Conservation (phyloP, 2,329 filamentous ascomycete genomes). For the Diatrype stigma region DNA sequence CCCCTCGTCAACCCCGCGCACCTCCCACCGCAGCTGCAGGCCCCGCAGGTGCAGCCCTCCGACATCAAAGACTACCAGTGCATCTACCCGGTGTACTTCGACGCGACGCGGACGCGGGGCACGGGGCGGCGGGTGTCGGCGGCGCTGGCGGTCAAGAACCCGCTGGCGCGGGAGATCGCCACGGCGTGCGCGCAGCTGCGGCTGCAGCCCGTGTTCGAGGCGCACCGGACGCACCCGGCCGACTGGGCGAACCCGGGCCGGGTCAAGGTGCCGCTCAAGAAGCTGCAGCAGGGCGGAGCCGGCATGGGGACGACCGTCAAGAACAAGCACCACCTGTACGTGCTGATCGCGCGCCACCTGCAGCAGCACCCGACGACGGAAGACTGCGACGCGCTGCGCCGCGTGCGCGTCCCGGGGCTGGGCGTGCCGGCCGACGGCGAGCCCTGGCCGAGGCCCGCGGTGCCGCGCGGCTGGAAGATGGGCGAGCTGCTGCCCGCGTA, state of each 20-base stretch:
- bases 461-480: conserved; percentile 90
- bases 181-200: conserved; percentile 74
- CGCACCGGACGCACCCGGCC: conserved; percentile 87
- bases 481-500: conserved; percentile 78
- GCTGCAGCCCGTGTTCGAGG: conserved; percentile 76
- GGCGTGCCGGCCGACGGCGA: conserved; percentile 59
- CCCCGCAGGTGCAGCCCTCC: conserved; percentile 40
- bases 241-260: conserved; percentile 97
- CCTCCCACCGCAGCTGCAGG: conserved; percentile 31
- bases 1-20: conserved; percentile 31
- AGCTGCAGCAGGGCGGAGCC: conserved; percentile 14
- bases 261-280: conserved; percentile 74
- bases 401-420: conserved; percentile 69
- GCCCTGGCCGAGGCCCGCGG: conserved; percentile 65
- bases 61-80: conserved; percentile 76
- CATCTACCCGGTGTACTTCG: conserved; percentile 95
- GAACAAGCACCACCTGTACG: conserved; percentile 83
- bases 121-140: conserved; percentile 76
- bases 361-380: conserved; percentile 73
- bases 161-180: conserved; percentile 83
- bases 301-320: conserved; percentile 45
- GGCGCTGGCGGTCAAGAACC: conserved; percentile 73
- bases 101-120: conserved; percentile 66
- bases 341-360: conserved; percentile 73
- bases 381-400: conserved; percentile 58